Conservation (phyloP, 1,284 basidiomycete species). For the Volvariella volvacea region DNA sequence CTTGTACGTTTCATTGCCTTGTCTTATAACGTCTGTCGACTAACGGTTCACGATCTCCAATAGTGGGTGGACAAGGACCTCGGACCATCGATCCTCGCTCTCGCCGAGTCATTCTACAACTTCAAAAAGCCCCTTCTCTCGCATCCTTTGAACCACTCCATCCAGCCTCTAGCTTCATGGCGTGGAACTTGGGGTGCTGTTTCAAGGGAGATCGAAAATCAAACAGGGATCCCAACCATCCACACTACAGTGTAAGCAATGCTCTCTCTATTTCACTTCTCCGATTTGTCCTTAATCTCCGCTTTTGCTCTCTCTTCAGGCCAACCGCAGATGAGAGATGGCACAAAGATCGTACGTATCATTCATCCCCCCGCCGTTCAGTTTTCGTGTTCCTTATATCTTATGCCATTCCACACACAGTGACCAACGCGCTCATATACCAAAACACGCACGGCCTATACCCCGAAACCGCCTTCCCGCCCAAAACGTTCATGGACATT, state of each 20-base stretch:
- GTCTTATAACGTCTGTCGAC: neutral
- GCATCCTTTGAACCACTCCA: slow-evolving; percentile 12
- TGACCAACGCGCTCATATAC: slow-evolving; percentile 12
- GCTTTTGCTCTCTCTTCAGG: slow-evolving; percentile 1
- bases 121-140: slow-evolving; percentile 3
- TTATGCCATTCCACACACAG: neutral
- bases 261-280: neutral
- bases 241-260: slow-evolving; percentile 10
- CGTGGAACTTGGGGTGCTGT: slow-evolving; percentile 12
- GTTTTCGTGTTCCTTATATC: neutral
- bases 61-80: slow-evolving; percentile 12
- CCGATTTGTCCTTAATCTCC: neutral
- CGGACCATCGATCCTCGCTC: slow-evolving; percentile 6
- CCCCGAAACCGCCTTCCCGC: slow-evolving; percentile 7
- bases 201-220: slow-evolving; percentile 11
- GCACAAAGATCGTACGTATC: slow-evolving; percentile 9
- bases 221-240: slow-evolving; percentile 10
- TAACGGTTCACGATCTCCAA: neutral
- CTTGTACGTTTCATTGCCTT: slow-evolving; percentile 6
- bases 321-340: slow-evolving; percentile 9
- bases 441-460: slow-evolving; percentile 13
- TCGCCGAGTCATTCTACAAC: slow-evolving; percentile 9
- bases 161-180: slow-evolving; percentile 13
- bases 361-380: neutral
- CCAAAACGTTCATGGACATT: slow-evolving; percentile 8